Conservation (phyloP, 208 protist genomes). For the Crithidia brevicula region DNA sequence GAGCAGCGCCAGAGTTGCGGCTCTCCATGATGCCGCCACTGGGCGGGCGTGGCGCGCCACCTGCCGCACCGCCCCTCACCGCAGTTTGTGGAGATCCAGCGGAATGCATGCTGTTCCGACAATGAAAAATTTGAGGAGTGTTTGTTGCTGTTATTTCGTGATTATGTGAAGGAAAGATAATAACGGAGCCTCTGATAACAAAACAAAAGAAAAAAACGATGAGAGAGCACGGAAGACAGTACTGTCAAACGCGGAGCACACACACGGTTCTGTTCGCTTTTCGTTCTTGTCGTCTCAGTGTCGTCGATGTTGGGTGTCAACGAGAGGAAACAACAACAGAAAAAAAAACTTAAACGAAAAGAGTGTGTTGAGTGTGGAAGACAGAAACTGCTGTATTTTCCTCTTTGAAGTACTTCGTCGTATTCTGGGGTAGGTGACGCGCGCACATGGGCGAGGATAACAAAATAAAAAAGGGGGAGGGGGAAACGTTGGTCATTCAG, state of each 20-base stretch:
- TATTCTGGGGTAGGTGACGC: no score
- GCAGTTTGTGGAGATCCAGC: conserved; percentile 3
- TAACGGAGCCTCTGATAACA: no score
- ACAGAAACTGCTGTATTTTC: no score
- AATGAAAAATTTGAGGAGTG: no score
- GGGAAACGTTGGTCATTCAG: no score
- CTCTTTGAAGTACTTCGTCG: no score
- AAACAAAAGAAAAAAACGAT: conserved; percentile 15
- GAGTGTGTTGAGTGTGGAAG: background rate
- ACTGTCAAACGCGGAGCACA: background rate
- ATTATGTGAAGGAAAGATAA: no score
- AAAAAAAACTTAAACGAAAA: conserved; percentile 7
- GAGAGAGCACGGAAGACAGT: no score
- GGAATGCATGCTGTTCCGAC: background rate
- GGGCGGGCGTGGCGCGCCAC: background rate
- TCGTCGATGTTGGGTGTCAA: conserved; percentile 10
- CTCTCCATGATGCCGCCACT: conserved; percentile 8
- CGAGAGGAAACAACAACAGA: conserved; percentile 19
- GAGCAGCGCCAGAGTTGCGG: background rate
- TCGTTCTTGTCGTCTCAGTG: background rate
- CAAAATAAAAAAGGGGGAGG: no score
- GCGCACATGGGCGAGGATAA: no score
- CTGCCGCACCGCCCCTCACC: background rate
- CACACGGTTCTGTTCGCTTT: background rate
- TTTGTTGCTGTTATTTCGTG: no score